Base-by-base conservation (phyloP, 441 rosid genomes). In the Croton laevigatus region DNA sequence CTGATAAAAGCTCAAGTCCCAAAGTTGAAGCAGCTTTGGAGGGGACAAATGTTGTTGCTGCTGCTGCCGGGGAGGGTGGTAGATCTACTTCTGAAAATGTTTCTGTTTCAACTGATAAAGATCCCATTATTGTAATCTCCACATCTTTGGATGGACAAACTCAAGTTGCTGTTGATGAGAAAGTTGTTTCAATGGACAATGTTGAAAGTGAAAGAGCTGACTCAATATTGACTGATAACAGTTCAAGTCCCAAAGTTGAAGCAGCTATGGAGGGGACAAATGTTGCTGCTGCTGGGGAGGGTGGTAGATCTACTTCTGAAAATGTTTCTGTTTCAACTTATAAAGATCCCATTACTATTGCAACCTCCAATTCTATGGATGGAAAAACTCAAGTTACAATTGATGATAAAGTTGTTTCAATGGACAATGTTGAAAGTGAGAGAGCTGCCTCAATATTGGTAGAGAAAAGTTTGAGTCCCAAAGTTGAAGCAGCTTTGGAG, bases 121-220 rank as follows among this genome's bases (percentile, higher is more conserved):
- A 53, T 46, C 57, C 46, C 53, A 53, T 60, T 79, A 58, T 62
- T 73, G 32, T 70, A 45, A 38, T 55, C 48, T 53, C 53, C 49
- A 69, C 76, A 42, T 65, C 69, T 22, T 34, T 59, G 40, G 79
- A 71, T 54, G 82, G 62, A 63, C 78, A 69, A 66, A 52, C 67
- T 66, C 71, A 71, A 11, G 71, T 53, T 77, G 60, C 81, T 70
- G 61, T 75, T 66, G 80, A 80, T 67, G 77, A 72, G 38, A 76
- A 75, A 55, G 76, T 68, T 46, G 63, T 72, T 23, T 75, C 74
- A 60, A 75, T 71, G 38, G 78, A 71, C n/a, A n/a, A n/a, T n/a
- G n/a, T n/a, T n/a, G n/a, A n/a, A n/a, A n/a, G n/a, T n/a, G n/a
- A n/a, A n/a, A n/a, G n/a, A n/a, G n/a, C n/a, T n/a, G n/a, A n/a